These are phyloP conservation scores for Leptographium radiaticola DNA, from an alignment of 2,329 filamentous ascomycete genomes.

Conservation along the genomic window DNA sequence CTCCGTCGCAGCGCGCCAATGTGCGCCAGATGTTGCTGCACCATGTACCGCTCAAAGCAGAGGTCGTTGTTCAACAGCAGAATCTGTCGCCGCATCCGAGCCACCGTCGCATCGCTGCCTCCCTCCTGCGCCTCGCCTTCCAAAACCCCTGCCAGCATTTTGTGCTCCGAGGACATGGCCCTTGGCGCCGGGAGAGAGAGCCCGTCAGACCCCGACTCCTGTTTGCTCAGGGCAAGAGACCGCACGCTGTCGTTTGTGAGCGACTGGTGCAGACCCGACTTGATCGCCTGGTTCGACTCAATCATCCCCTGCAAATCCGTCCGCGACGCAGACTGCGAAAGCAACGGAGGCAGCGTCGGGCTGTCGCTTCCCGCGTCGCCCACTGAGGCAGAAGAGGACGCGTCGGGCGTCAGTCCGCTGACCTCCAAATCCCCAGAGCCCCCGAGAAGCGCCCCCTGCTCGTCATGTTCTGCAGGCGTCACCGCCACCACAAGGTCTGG, in stretches of 20 bases:
- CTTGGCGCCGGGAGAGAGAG: not conserved
- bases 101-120: constrained; percentile 5
- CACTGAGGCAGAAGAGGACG: constrained; percentile 20
- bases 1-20: constrained; percentile 66
- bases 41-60: constrained; percentile 72
- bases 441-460: constrained; percentile 23
- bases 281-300: constrained; percentile 44
- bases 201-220: constrained; percentile 30
- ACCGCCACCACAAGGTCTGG: not conserved
- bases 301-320: constrained; percentile 48
- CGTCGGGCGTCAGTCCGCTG: constrained; percentile 1
- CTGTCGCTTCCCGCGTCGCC: constrained; percentile 38
- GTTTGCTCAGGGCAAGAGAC: constrained; percentile 38
- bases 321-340: constrained; percentile 29
- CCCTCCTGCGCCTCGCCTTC: not conserved
- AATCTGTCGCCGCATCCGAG: constrained; percentile 59
- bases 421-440: constrained; percentile 14
- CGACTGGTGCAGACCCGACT: constrained; percentile 41
- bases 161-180: constrained; percentile 14
- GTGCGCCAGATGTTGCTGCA: constrained; percentile 69
- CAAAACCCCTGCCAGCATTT: constrained; percentile 7
- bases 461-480: not conserved
- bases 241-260: constrained; percentile 44
- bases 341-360: constrained; percentile 44
- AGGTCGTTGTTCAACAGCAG: constrained; percentile 66